Evolutionary conservation across 1,284 basidiomycete species (phyloP).

Genomic region (Hypsizygus ulmarius): DNA sequence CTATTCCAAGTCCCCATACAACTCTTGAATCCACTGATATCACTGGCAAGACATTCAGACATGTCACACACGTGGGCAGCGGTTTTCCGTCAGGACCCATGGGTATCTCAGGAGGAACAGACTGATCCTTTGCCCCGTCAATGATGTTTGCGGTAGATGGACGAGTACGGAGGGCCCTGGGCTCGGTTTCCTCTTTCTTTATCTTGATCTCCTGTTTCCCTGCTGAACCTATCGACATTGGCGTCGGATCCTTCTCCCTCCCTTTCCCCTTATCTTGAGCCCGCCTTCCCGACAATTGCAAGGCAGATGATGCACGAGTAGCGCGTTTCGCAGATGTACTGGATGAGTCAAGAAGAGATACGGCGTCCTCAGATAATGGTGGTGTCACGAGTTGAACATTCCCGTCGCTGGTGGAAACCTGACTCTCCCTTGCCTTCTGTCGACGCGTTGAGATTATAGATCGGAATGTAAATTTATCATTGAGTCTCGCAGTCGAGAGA

Average conservation of each 20-base stretch:
- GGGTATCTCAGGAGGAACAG: constrained; percentile 37
- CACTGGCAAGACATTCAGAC: constrained; percentile 63
- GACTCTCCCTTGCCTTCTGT: constrained; percentile 43
- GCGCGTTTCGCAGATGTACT: constrained; percentile 28
- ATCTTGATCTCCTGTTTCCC: constrained; percentile 38
- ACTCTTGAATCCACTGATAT: constrained; percentile 70
- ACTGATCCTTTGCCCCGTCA: constrained; percentile 34
- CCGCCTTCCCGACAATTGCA: constrained; percentile 17
- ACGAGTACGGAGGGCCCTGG: constrained; percentile 47
- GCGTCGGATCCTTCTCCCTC: constrained; percentile 26
- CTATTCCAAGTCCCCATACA: constrained; percentile 63
- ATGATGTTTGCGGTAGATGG: constrained; percentile 34
- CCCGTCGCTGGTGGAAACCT: constrained; percentile 10
- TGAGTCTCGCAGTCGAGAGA: constrained; percentile 25
- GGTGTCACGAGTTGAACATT: constrained; percentile 26
- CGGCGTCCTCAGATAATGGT: constrained; percentile 28
- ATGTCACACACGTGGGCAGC: constrained; percentile 64
- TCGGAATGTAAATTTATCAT: constrained; percentile 36
- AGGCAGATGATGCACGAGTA: constrained; percentile 30
- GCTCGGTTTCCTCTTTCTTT: constrained; percentile 51
- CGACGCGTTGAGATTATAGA: constrained; percentile 60
- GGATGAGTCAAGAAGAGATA: constrained; percentile 16
- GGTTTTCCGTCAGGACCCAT: constrained; percentile 54
- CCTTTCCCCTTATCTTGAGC: constrained; percentile 31
- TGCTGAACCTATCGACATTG: constrained; percentile 12